Evolutionary conservation across 2,329 filamentous ascomycete genomes (phyloP), one percentile per base, ranked within the genome.

Genomic region (Lecanicillium sp.): DNA sequence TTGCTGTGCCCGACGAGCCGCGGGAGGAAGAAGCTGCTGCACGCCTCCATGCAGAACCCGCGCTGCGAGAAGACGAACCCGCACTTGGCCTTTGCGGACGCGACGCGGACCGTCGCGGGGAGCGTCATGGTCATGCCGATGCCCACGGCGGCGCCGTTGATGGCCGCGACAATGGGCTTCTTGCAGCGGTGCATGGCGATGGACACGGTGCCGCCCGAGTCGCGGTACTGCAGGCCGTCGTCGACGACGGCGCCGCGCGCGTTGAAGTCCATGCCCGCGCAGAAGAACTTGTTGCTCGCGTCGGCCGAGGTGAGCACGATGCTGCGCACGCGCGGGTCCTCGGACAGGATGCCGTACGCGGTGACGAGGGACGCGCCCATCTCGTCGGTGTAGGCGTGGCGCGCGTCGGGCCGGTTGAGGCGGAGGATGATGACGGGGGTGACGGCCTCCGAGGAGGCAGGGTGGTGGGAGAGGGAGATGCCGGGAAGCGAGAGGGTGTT

Each of bases 21-120:
- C 2, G 86, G 85, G 29, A 90, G 71, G 69, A 87, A 90, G 64
- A 77, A 90, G 8, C 79, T 83, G 43, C 75, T 81, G 59, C 78
- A 83, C 1, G 83, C 84, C 64, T 90, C 86, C 77, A 86, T 83
- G 51, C 80, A 73, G 57, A 90, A 72, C 1, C 85, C 86, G 36
- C 85, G 74, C 21, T 84, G 76, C 20, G 77, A 73, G 62, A 90
- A 90, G 15, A 88, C 84, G 60, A 89, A 87, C 44, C 85, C 86
- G 53, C 89, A 77, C 59, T 84, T 85, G 2, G 84, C 81, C 10
- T 68, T 65, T 33, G 67, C 61, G 54, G 77, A 79, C 33, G 70
- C 78, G 52, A 84, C 57, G 43, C 74, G 68, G 44, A 78, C 69
- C 41, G 69, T 71, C 44, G 73, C 74, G 2, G 79, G 71, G 4